A percentile compares a stretch with the other conserved stretches of the same genome.
Evolutionary conservation across 116 monocot genomes (phyloP).

Genomic region (Trichopus zeylanicus): DNA sequence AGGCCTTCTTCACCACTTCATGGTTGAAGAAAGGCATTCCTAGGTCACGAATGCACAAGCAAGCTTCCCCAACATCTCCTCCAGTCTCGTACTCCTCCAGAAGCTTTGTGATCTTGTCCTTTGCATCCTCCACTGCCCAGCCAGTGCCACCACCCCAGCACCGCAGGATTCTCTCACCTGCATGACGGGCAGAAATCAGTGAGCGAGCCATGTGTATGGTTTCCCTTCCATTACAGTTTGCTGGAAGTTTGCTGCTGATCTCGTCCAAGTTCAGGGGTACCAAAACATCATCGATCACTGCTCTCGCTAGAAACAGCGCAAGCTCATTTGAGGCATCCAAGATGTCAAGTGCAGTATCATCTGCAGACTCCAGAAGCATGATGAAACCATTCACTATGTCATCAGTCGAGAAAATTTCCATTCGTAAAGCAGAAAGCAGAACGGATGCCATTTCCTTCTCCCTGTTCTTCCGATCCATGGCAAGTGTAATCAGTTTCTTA

Average conservation of each 20-base stretch:
- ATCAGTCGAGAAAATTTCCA: slow-evolving; percentile 59
- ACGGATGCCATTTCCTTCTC: slow-evolving; percentile 93
- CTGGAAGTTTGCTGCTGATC: slow-evolving; percentile 46
- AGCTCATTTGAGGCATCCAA: slow-evolving; percentile 78
- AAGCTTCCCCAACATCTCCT: slow-evolving; percentile 77
- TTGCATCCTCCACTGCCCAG: slow-evolving; percentile 91
- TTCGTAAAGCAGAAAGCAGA: slow-evolving; percentile 53
- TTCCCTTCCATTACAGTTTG: slow-evolving; percentile 66
- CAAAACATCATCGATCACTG: slow-evolving; percentile 78
- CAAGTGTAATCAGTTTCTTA: slow-evolving; percentile 79
- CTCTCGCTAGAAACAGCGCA: slow-evolving; percentile 73
- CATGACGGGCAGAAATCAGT: slow-evolving; percentile 62
- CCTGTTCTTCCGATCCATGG: slow-evolving; percentile 82
- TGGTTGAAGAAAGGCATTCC: slow-evolving; percentile 90
- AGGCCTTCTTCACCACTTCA: slow-evolving; percentile 80
- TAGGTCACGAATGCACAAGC: slow-evolving; percentile 78
- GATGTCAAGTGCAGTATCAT: slow-evolving; percentile 78
- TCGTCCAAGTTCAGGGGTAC: slow-evolving; percentile 69
- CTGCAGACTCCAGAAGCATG: slow-evolving; percentile 74
- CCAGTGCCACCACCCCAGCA: slow-evolving; percentile 93
- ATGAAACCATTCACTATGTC: slow-evolving; percentile 72
- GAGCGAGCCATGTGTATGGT: slow-evolving; percentile 65
- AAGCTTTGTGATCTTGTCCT: slow-evolving; percentile 76
- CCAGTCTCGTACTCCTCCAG: slow-evolving; percentile 81
- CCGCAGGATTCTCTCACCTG: slow-evolving; percentile 79